Base-by-base conservation (phyloP, 371 early-diverging fungal genomes). In the Polyrhizophydium stewartii region DNA sequence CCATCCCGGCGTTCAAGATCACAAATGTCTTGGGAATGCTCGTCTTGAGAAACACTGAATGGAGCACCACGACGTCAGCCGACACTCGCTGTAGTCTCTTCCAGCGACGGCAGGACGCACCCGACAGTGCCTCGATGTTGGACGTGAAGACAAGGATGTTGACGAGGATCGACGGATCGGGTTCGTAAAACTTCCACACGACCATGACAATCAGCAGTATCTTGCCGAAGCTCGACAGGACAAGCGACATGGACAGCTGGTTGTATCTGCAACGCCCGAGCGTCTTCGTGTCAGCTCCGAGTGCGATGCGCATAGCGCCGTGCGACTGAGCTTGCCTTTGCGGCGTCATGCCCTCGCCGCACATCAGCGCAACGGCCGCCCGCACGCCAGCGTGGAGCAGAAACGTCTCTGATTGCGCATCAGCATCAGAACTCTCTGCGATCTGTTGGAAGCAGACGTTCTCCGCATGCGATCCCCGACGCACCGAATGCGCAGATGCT, bases 121-220 rank as follows among this genome's bases (percentile, higher is more conserved):
- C 92, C 62, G 91, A 81, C 7, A 94, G 59, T 0, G 96, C 96
- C 51, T 91, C 91, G 1, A 87, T 69, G 64, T 96, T 93, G 22
- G 93, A 93, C 6, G 88, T 86, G 17, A 93, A 71, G 1, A 91
- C 90, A 31, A 93, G 77, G 25, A 86, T 65, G 67, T 87, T 87
- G 45, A 91, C 79, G 1, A 93, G 78, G 89, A 90, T 89, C 3
- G 91, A 84, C 41, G 91, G 89, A n/a, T 90, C 87, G 5, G 90
- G 69, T 59, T 88, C 87, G 43, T 86, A 82, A 67, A 93, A 94
- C 59, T 93, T 89, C 97, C 97, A 96, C 27, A 96, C 92, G 3
- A 93, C 94, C 88, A 95, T 90, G 47, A 92, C 71, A 19, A 94
- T 89, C 55, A 91, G 76, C 56, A 96, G 75, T 69, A 96, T 84